phyloP scores from a whole-genome alignment of 768 basidiomycete genomes.

The Lentinula lateritia region DNA sequence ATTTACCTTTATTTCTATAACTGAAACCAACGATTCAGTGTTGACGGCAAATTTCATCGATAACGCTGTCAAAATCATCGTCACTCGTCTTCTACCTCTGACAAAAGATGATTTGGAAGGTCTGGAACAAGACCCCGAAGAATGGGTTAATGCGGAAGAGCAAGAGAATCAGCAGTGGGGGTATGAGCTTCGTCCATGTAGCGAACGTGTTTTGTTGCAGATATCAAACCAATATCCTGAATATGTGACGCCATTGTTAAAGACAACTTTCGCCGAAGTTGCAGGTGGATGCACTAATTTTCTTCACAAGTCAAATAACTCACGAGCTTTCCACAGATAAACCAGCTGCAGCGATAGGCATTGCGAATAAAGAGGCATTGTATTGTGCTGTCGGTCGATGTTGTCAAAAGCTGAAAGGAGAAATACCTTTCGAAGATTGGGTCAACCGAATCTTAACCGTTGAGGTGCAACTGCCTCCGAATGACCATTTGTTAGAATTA shows the following conservation, averaged over 20 bases:
- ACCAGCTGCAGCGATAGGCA: conserved; percentile 45
- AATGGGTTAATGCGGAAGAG: conserved; percentile 89
- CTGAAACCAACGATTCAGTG: conserved; percentile 29
- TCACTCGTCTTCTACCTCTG: conserved; percentile 82
- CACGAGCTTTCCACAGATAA: conserved; percentile 25
- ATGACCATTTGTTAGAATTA: conserved; percentile 49
- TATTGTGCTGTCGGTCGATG: conserved; percentile 91
- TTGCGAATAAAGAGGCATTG: conserved; percentile 79
- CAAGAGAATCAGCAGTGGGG: conserved; percentile 91
- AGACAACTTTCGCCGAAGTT: conserved; percentile 51
- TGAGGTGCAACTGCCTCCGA: conserved; percentile 46
- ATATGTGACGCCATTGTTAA: conserved; percentile 64
- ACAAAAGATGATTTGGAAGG: conserved; percentile 74
- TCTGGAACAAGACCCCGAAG: conserved; percentile 89
- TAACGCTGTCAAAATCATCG: conserved; percentile 66
- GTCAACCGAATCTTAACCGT: conserved; percentile 49
- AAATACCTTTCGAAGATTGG: conserved; percentile 69
- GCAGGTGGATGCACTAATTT: conserved; percentile 38
- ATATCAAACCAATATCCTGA: conserved; percentile 65
- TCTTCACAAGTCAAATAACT: neutral
- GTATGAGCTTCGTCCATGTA: conserved; percentile 88
- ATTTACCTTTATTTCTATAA: neutral
- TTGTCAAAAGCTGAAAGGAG: conserved; percentile 51
- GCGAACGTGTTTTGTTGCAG: conserved; percentile 86
- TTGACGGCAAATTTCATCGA: conserved; percentile 68